Conservation (phyloP, 805 yeast genomes). For the Yarrowia keelungensis region DNA sequence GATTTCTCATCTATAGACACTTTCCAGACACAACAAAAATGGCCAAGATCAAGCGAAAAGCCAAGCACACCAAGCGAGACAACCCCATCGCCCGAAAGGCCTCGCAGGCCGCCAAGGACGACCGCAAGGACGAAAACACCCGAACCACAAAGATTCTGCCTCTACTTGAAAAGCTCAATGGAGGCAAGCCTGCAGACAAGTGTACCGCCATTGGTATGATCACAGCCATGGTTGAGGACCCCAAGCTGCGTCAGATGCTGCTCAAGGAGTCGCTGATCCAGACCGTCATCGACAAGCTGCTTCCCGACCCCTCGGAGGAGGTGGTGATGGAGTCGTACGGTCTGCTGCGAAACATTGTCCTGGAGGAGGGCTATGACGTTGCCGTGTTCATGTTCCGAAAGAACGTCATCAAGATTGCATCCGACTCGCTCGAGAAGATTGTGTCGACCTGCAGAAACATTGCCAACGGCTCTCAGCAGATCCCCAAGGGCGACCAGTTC, state of each 20-base stretch:
- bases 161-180: slow-evolving; percentile 66
- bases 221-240: slow-evolving; percentile 72
- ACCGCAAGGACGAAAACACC: slow-evolving; percentile 56
- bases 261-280: slow-evolving; percentile 76
- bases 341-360: slow-evolving; percentile 74
- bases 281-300: slow-evolving; percentile 64
- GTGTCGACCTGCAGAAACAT: slow-evolving; percentile 55
- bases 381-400: slow-evolving; percentile 78
- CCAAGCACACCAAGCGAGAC: slow-evolving; percentile 54
- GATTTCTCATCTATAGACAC: not conserved
- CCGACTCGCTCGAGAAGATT: slow-evolving; percentile 59
- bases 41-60: slow-evolving; percentile 79
- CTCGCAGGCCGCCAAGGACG: slow-evolving; percentile 49
- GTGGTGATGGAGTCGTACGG: slow-evolving; percentile 84
- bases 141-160: slow-evolving; percentile 69
- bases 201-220: slow-evolving; percentile 79
- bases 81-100: slow-evolving; percentile 45
- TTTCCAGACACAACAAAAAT: slow-evolving; percentile 49
- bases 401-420: slow-evolving; percentile 72
- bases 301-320: slow-evolving; percentile 74
- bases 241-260: slow-evolving; percentile 64
- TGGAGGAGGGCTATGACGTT: slow-evolving; percentile 88
- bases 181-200: slow-evolving; percentile 72
- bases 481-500: slow-evolving; percentile 36
- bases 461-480: slow-evolving; percentile 39